Percentiles rank a stretch among this genome's conserved stretches.
phyloP scores from a whole-genome alignment of 164 flowering plant species.

The Stephania cephalantha region DNA sequence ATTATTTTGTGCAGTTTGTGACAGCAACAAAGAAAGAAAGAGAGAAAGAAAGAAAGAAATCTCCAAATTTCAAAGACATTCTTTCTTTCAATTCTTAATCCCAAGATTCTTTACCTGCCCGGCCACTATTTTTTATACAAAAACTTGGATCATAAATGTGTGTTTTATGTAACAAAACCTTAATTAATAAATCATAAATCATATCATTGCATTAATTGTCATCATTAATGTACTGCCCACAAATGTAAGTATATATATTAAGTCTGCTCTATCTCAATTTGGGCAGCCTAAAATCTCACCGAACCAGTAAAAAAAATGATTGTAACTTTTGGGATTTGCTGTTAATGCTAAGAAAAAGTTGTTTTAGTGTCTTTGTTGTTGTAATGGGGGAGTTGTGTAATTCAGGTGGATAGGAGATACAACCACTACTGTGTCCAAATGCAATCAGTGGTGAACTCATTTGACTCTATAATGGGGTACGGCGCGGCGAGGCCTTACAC shows the following conservation, averaged over 20 bases:
- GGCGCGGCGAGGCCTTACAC: conserved; percentile 86
- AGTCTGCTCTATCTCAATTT: background rate
- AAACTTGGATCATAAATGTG: background rate
- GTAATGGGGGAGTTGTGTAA: background rate
- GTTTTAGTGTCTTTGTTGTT: background rate
- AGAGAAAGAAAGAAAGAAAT: conserved; percentile 14
- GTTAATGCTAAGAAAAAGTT: too few relatives aligned
- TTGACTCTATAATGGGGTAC: conserved; percentile 78
- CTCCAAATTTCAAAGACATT: background rate
- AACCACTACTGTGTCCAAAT: conserved; percentile 80
- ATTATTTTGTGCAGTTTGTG: background rate
- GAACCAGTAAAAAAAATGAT: background rate
- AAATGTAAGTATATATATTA: too few relatives aligned
- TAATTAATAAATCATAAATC: background rate
- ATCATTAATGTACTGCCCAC: background rate
- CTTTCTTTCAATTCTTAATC: background rate
- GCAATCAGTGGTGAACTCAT: conserved; percentile 90
- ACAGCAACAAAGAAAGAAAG: conserved; percentile 10
- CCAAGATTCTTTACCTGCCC: background rate
- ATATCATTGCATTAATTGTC: background rate
- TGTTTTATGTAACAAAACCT: background rate
- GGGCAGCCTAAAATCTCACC: background rate
- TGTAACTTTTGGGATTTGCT: background rate
- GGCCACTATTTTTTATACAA: background rate
- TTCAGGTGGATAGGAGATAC: conserved; percentile 82